phyloP scores from a whole-genome alignment of 1,139 yeast genomes.

The Nakaseomyces uthaithaninus region DNA sequence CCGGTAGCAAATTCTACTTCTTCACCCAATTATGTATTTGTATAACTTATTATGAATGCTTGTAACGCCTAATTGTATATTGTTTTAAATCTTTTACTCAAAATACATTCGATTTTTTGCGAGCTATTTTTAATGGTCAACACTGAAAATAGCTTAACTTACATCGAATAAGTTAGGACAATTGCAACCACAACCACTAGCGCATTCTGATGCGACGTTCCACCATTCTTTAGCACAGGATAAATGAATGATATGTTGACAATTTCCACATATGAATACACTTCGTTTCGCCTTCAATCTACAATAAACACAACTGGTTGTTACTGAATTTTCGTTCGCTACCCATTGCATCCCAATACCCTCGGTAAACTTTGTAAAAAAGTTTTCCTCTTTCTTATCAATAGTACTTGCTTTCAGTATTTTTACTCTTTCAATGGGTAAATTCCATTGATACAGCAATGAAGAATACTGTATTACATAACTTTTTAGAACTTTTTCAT shows the following conservation, averaged over 20 bases:
- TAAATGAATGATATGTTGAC: constrained; percentile 75
- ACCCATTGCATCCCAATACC: constrained; percentile 25
- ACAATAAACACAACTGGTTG: constrained; percentile 56
- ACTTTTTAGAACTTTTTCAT: constrained; percentile 38
- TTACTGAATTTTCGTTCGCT: constrained; percentile 10
- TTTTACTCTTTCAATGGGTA: constrained; percentile 68
- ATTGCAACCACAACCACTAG: constrained; percentile 84
- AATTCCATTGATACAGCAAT: constrained; percentile 75
- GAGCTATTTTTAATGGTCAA: neutral
- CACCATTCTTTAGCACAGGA: constrained; percentile 82
- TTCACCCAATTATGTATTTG: constrained; percentile 1
- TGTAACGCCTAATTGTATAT: too few species aligned
- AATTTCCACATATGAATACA: constrained; percentile 58
- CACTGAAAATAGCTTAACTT: neutral
- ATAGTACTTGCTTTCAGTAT: constrained; percentile 61
- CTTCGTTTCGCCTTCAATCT: constrained; percentile 51
- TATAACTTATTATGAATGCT: neutral
- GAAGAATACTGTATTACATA: constrained; percentile 73
- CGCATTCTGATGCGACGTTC: constrained; percentile 56
- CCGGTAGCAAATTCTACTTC: neutral
- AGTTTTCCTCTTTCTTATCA: constrained; percentile 5
- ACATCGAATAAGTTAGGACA: constrained; percentile 40
- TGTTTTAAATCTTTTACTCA: too few species aligned
- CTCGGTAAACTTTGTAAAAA: constrained; percentile 15
- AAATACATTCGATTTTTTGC: too few species aligned